phyloP scores from a whole-genome alignment of 495 filamentous ascomycete genomes.

The Elaphomyces granulatus region DNA sequence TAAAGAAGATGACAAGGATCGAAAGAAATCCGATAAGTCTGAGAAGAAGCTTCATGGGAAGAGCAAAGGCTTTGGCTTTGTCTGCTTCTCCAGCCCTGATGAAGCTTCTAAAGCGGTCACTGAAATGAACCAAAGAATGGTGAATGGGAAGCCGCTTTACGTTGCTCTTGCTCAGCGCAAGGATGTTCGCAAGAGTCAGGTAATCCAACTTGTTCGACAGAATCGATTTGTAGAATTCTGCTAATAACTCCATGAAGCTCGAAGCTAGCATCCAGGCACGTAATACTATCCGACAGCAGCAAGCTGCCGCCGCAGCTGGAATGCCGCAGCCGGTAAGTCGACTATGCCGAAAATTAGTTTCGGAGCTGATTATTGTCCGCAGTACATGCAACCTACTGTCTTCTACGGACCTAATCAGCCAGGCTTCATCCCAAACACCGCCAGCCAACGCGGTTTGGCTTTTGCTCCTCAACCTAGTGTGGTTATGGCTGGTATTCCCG shows the following conservation, averaged over 20 bases:
- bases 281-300: slow-evolving; percentile 96
- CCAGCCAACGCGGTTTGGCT: slow-evolving; percentile 63
- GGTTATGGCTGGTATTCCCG: slow-evolving; percentile 68
- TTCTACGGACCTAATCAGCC: slow-evolving; percentile 83
- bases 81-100: slow-evolving; percentile 98
- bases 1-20: slow-evolving; percentile 36
- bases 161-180: slow-evolving; percentile 98
- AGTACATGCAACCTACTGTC: slow-evolving; percentile 68
- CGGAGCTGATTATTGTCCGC: slow-evolving; percentile 1
- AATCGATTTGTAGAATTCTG: not conserved
- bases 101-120: slow-evolving; percentile 98
- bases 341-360: not conserved
- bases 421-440: slow-evolving; percentile 54
- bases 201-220: slow-evolving; percentile 8
- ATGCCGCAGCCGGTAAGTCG: slow-evolving; percentile 63
- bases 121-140: slow-evolving; percentile 99
- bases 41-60: slow-evolving; percentile 75
- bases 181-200: slow-evolving; percentile 94
- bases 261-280: slow-evolving; percentile 98
- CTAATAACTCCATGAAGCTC: slow-evolving; percentile 32
- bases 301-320: slow-evolving; percentile 82
- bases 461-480: slow-evolving; percentile 74
- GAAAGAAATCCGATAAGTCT: slow-evolving; percentile 42
- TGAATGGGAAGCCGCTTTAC: slow-evolving; percentile 92
- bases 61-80: slow-evolving; percentile 99